Evolutionary conservation across 306 rosid species (phyloP).

Genomic region (Cicer judaicum): DNA sequence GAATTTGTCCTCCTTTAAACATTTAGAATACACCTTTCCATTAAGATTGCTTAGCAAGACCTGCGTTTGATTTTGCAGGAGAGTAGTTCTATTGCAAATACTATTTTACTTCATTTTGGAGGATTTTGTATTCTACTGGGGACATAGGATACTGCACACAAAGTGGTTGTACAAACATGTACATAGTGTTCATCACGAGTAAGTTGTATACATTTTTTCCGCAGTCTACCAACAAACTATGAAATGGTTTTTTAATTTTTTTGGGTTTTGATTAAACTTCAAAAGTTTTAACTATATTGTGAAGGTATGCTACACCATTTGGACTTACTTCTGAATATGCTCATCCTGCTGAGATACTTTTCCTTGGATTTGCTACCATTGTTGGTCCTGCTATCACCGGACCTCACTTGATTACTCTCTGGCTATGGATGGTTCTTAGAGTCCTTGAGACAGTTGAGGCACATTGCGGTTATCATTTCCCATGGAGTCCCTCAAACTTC

Average conservation of each 20-base stretch:
- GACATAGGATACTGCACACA: conserved; percentile 90
- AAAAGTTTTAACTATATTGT: conserved; percentile 27
- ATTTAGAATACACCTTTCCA: conserved; percentile 10
- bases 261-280: conserved; percentile 5
- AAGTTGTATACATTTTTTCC: conserved; percentile 49
- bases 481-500: conserved; percentile 93
- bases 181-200: conserved; percentile 97
- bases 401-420: conserved; percentile 85
- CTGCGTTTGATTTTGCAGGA: conserved; percentile 58
- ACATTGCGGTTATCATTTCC: conserved; percentile 92
- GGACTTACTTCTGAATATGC: conserved; percentile 97
- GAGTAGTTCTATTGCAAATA: conserved; percentile 64
- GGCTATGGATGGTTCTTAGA: conserved; percentile 93
- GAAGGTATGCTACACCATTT: conserved; percentile 94
- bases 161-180: conserved; percentile 96
- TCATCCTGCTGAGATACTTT: conserved; percentile 97
- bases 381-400: conserved; percentile 94
- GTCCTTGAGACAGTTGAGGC: conserved; percentile 97
- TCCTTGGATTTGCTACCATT: conserved; percentile 93
- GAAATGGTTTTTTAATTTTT: background rate
- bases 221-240: background rate
- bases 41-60: conserved; percentile 20
- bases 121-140: conserved; percentile 97
- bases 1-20: background rate
- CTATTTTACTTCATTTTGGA: conserved; percentile 87